Evolutionary conservation across 306 rosid genomes (phyloP).

Genomic region (Dryas alaskensis): DNA sequence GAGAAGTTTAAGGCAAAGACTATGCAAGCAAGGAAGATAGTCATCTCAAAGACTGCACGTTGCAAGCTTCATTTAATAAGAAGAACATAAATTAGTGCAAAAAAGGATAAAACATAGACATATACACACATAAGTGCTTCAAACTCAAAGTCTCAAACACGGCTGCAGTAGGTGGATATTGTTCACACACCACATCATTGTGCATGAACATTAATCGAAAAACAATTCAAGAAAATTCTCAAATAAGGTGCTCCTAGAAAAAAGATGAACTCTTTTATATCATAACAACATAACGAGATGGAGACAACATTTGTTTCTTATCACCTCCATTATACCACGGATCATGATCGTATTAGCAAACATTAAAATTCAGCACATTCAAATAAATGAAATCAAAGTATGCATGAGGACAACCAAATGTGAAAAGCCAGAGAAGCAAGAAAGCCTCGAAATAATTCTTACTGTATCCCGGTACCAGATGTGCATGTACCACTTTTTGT

Average conservation of each 20-base stretch:
- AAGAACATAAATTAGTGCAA: neutral
- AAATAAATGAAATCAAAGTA: conserved; percentile 1
- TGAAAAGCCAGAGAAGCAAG: conserved; percentile 4
- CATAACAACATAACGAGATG: neutral
- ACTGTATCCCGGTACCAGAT: conserved; percentile 85
- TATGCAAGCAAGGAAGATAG: neutral
- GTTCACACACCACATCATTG: neutral
- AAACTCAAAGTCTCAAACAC: neutral
- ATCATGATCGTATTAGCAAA: neutral
- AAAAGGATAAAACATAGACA: neutral
- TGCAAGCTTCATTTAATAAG: neutral
- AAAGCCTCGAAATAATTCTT: conserved; percentile 33
- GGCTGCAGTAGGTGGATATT: neutral
- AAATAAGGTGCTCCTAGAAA: neutral
- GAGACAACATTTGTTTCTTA: neutral
- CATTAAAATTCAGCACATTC: neutral
- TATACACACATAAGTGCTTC: neutral
- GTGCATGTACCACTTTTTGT: conserved; percentile 53
- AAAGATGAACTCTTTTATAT: neutral
- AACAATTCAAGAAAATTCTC: neutral
- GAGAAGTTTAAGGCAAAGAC: neutral
- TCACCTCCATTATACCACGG: neutral
- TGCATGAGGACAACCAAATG: neutral
- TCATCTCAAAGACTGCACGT: neutral
- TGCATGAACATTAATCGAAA: neutral